A percentile compares a stretch with the other conserved stretches of the same genome.
Evolutionary conservation across 2,329 filamentous ascomycete genomes (phyloP).

Genomic region (Fusarium paranaense): DNA sequence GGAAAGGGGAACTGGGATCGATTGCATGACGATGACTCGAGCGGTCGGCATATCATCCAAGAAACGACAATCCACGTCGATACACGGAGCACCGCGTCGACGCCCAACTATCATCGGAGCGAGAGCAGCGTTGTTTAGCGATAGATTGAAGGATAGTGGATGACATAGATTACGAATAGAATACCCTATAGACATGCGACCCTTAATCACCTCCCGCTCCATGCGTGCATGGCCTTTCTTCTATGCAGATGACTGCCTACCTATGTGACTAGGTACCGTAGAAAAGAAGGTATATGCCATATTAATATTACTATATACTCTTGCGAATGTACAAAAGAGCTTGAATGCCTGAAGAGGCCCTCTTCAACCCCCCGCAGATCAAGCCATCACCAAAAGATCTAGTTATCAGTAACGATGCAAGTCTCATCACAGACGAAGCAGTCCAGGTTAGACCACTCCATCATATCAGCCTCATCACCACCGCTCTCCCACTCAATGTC

Average conservation of each 20-base stretch:
- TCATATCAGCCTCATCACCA: neutral
- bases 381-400: neutral
- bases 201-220: no score
- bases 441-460: neutral
- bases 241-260: no score
- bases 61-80: neutral
- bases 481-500: neutral
- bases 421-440: neutral
- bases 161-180: neutral
- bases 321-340: neutral
- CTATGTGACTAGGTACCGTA: no score
- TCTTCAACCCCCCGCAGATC: neutral
- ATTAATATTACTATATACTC: neutral
- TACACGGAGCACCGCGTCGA: neutral
- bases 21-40: conserved; percentile 18
- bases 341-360: neutral
- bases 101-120: neutral
- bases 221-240: no score
- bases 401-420: neutral
- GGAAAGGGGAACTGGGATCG: conserved; percentile 21
- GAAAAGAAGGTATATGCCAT: neutral
- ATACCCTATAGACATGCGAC: neutral
- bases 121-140: neutral
- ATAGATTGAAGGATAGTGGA: neutral
- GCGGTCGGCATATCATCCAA: conserved; percentile 19